Conservation (phyloP, 176 grass and related monocot genomes). For the Zea luxurians region DNA sequence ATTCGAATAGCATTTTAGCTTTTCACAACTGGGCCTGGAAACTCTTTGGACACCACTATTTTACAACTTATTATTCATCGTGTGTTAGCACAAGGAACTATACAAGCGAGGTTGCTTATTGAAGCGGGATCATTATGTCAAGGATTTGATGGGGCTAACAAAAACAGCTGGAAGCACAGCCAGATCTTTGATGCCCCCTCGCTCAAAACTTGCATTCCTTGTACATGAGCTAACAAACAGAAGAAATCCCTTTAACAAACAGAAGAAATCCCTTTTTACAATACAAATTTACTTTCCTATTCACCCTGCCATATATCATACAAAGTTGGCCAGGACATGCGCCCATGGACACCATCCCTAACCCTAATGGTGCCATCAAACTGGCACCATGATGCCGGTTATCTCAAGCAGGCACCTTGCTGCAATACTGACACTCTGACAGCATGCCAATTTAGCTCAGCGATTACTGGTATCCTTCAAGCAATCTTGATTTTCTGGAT, state of each 20-base stretch:
- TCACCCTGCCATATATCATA: slow-evolving; percentile 45
- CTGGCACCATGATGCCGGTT: neutral
- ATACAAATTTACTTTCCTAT: slow-evolving; percentile 25
- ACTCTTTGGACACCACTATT: too few species aligned
- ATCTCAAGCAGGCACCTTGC: neutral
- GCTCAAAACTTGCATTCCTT: slow-evolving; percentile 57
- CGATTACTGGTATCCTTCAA: slow-evolving; percentile 23
- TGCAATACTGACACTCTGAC: neutral
- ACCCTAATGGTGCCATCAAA: slow-evolving; percentile 9
- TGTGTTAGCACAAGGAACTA: too few species aligned
- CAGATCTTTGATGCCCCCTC: neutral
- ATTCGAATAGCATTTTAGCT: neutral
- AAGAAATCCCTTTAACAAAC: slow-evolving; percentile 49
- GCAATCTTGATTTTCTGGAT: slow-evolving; percentile 32
- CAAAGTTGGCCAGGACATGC: slow-evolving; percentile 40
- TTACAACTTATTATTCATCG: too few species aligned
- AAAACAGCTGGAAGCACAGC: neutral
- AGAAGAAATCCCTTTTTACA: slow-evolving; percentile 52
- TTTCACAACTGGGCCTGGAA: neutral
- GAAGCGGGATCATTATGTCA: neutral
- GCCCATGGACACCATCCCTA: slow-evolving; percentile 17
- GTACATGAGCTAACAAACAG: slow-evolving; percentile 52
- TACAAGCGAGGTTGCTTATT: too few species aligned
- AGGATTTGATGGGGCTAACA: neutral
- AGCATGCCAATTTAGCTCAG: slow-evolving; percentile 11